Evolutionary conservation across 805 yeast species (phyloP).

Genomic region (Deakozyma indianensis): DNA sequence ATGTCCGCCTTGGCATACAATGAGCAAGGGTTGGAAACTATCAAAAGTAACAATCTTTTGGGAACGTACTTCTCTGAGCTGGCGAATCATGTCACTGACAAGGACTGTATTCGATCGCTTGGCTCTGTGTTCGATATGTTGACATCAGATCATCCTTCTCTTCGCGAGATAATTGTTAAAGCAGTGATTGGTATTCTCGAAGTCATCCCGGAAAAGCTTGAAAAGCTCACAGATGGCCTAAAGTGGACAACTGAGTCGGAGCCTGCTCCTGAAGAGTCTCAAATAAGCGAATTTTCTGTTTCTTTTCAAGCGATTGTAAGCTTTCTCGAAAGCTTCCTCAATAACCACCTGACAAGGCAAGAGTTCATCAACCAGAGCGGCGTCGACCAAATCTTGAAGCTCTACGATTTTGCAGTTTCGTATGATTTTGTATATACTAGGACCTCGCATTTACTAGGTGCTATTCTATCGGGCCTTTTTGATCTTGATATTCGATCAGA

Average conservation of each 20-base stretch:
- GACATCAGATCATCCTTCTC: slow-evolving; percentile 66
- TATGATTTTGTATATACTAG: slow-evolving; percentile 18
- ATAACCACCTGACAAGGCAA: slow-evolving; percentile 15
- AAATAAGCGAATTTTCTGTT: not conserved
- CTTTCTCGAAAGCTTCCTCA: slow-evolving; percentile 18
- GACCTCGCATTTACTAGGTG: slow-evolving; percentile 12
- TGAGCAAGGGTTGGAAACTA: slow-evolving; percentile 49
- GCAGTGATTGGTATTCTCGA: slow-evolving; percentile 23
- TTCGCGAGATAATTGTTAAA: slow-evolving; percentile 43
- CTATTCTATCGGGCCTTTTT: slow-evolving; percentile 10
- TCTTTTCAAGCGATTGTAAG: slow-evolving; percentile 4
- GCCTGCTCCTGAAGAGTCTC: slow-evolving; percentile 2
- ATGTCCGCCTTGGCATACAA: slow-evolving; percentile 76
- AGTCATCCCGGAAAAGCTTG: slow-evolving; percentile 18
- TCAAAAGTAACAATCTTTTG: slow-evolving; percentile 28
- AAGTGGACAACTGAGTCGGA: slow-evolving; percentile 9
- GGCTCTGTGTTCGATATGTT: slow-evolving; percentile 68
- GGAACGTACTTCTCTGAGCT: slow-evolving; percentile 36
- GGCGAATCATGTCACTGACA: slow-evolving; percentile 33
- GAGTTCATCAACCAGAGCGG: slow-evolving; percentile 17
- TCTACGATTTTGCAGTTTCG: slow-evolving; percentile 13
- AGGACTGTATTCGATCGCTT: slow-evolving; percentile 36
- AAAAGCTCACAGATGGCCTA: slow-evolving; percentile 8
- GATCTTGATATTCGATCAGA: slow-evolving; percentile 13
- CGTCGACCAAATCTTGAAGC: slow-evolving; percentile 9